Percentiles rank a stretch among this genome's conserved stretches.
These are phyloP conservation scores for Clarireedia homoeocarpa DNA, from an alignment of 2,329 filamentous ascomycete genomes.

Conservation along the genomic window DNA sequence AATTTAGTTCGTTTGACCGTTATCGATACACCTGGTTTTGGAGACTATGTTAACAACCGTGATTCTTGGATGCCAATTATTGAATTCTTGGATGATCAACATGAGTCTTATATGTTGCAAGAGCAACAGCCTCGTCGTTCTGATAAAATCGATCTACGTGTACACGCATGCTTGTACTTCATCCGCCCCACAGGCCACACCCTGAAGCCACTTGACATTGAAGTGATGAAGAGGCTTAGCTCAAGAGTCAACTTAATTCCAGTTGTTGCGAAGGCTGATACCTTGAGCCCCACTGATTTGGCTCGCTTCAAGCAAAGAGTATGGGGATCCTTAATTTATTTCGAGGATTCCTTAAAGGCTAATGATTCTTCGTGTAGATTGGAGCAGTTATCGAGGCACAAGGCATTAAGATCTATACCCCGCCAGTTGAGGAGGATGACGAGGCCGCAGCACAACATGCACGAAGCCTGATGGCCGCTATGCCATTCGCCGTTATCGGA, in stretches of 20 bases:
- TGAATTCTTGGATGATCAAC: conserved; percentile 99
- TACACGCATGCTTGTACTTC: conserved; percentile 98
- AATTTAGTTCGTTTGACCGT: conserved; percentile 85
- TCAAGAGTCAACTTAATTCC: conserved; percentile 97
- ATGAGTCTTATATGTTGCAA: conserved; percentile 99
- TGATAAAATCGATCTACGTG: conserved; percentile 98
- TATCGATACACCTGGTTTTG: conserved; percentile 97
- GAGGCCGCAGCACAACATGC: conserved; percentile 94
- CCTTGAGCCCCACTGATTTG: conserved; percentile 85
- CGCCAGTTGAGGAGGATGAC: conserved; percentile 95
- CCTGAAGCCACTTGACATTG: conserved; percentile 95
- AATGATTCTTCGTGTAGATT: conserved; percentile 50
- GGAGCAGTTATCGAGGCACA: conserved; percentile 93
- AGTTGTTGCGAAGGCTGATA: conserved; percentile 97
- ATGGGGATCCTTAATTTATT: conserved; percentile 32
- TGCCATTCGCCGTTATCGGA: conserved; percentile 98
- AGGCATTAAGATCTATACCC: conserved; percentile 99
- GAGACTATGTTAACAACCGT: conserved; percentile 99
- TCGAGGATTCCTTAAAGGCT: conserved; percentile 17
- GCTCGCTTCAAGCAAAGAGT: conserved; percentile 93
- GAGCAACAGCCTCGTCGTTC: conserved; percentile 97
- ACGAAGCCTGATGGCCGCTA: conserved; percentile 86
- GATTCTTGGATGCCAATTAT: conserved; percentile 99
- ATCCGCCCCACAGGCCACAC: conserved; percentile 98
- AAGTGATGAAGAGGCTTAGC: conserved; percentile 99